Percentiles rank a stretch among this genome's conserved stretches.
phyloP scores from a whole-genome alignment of 768 basidiomycete species.

The Kwoniella sp. region DNA sequence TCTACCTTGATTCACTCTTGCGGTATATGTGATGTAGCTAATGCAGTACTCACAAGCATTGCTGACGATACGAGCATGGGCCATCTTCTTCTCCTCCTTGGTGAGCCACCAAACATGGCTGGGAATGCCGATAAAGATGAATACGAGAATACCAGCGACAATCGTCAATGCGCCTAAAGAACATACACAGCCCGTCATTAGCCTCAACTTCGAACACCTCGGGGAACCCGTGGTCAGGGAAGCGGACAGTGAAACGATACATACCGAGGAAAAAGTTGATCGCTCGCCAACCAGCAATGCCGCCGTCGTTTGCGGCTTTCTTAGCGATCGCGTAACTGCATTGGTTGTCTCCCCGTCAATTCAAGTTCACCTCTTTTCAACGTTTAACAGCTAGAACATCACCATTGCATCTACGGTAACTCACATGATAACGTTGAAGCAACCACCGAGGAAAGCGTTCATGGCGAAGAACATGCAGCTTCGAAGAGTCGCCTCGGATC shows the following conservation, averaged over 20 bases:
- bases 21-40: too few species aligned
- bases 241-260: background rate
- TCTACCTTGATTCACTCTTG: too few species aligned
- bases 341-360: constrained; percentile 2
- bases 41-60: constrained; percentile 26
- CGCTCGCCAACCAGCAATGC: constrained; percentile 28
- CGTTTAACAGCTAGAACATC: too few species aligned
- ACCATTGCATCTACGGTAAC: too few species aligned
- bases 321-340: constrained; percentile 27
- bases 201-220: too few species aligned
- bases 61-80: constrained; percentile 24
- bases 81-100: constrained; percentile 37
- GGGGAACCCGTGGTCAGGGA: too few species aligned
- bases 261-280: constrained; percentile 43
- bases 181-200: too few species aligned
- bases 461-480: constrained; percentile 16
- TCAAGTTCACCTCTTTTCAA: too few species aligned
- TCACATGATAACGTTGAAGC: constrained; percentile 31
- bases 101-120: constrained; percentile 40
- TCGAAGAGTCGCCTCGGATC: constrained; percentile 23
- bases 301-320: constrained; percentile 13
- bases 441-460: constrained; percentile 22
- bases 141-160: constrained; percentile 29
- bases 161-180: constrained; percentile 16
- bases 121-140: constrained; percentile 42